A percentile compares a stretch with the other conserved stretches of the same genome.
Conservation (phyloP, 1,139 yeast genomes). For the Candida sp. region DNA sequence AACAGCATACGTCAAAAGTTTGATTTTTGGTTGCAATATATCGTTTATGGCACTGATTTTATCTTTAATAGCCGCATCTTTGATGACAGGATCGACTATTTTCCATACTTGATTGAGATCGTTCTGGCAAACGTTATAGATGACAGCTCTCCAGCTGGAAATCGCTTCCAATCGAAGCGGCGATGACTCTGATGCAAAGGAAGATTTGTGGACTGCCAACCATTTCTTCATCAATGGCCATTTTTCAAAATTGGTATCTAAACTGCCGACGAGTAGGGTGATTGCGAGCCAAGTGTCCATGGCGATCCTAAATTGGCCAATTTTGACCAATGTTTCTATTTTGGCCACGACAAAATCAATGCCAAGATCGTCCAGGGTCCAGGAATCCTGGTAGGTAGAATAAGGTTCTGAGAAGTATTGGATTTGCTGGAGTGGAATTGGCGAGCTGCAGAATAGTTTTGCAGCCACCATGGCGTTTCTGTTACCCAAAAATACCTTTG, state of each 20-base stretch:
- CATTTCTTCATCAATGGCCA: conserved; percentile 32
- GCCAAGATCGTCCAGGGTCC: background rate
- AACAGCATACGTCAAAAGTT: conserved; percentile 26
- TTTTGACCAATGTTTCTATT: conserved; percentile 22
- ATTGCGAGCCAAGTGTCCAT: conserved; percentile 44
- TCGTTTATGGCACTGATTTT: conserved; percentile 13
- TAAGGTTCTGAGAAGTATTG: background rate
- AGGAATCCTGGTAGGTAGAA: background rate
- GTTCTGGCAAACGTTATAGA: conserved; percentile 32
- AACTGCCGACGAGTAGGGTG: conserved; percentile 23
- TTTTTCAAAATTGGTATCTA: conserved; percentile 22
- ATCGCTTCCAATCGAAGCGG: conserved; percentile 26
- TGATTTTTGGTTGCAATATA: conserved; percentile 23
- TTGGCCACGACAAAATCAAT: conserved; percentile 20
- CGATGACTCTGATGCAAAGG: conserved; percentile 23
- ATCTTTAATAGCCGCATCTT: conserved; percentile 9
- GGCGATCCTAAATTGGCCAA: conserved; percentile 28
- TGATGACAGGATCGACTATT: conserved; percentile 15
- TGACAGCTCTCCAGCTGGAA: conserved; percentile 35
- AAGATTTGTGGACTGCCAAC: conserved; percentile 30
- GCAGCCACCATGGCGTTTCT: conserved; percentile 21
- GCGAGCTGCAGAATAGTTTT: conserved; percentile 20
- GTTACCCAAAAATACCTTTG: conserved; percentile 30
- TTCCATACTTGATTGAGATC: conserved; percentile 24
- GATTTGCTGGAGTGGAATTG: conserved; percentile 11